Evolutionary conservation across 805 yeast species (phyloP).

Genomic region (Metschnikowia similis): DNA sequence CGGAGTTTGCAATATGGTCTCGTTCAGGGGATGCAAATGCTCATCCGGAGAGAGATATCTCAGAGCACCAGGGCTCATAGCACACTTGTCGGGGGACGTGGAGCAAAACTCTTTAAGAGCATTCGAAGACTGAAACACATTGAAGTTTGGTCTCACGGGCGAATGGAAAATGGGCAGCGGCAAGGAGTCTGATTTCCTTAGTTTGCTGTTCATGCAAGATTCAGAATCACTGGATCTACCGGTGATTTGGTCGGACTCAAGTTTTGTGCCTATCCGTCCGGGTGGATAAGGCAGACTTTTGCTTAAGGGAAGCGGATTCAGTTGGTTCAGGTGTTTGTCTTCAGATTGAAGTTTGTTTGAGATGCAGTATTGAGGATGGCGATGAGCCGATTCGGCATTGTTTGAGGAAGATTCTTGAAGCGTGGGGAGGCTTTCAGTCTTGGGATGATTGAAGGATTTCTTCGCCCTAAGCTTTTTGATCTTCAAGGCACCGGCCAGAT

Average conservation of each 20-base stretch:
- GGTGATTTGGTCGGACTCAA: neutral
- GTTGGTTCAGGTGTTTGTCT: neutral
- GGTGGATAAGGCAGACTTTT: neutral
- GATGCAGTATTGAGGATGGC: neutral
- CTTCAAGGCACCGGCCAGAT: conserved; percentile 1
- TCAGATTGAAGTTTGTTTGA: neutral
- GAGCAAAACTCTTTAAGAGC: neutral
- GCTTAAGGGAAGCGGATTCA: neutral
- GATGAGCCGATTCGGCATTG: neutral
- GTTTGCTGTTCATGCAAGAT: neutral
- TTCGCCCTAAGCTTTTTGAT: conserved; percentile 3
- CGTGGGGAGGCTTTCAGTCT: conserved; percentile 1
- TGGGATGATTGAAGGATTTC: neutral
- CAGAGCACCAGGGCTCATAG: neutral
- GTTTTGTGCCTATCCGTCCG: neutral
- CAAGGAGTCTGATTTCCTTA: conserved; percentile 1
- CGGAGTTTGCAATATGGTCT: neutral
- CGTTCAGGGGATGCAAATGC: neutral
- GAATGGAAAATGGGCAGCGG: neutral
- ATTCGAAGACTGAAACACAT: neutral
- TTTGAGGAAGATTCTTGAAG: neutral
- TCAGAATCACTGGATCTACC: neutral
- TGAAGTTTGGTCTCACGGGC: neutral
- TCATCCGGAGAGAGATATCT: neutral
- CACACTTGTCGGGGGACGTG: neutral